These are phyloP conservation scores for Alloteropsis angusta DNA, from an alignment of 202 grass and related monocot species.

Conservation along the genomic window DNA sequence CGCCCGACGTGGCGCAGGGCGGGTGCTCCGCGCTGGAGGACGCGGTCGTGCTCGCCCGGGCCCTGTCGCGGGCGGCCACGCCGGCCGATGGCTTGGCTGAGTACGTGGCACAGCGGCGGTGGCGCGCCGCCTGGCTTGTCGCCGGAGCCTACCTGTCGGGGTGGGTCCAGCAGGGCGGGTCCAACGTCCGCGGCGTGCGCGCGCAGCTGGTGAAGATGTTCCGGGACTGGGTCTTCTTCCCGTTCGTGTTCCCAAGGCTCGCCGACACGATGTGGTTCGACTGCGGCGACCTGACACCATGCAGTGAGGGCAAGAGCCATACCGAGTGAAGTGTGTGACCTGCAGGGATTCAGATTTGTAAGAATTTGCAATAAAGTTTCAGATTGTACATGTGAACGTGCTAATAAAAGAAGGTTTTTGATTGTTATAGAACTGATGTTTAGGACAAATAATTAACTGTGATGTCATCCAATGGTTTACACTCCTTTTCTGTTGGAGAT, in stretches of 20 bases:
- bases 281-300: constrained; percentile 36
- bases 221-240: constrained; percentile 50
- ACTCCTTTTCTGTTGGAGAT: too few species aligned
- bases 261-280: constrained; percentile 23
- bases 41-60: constrained; percentile 41
- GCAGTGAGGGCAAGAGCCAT: neutral
- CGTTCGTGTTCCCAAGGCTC: constrained; percentile 40
- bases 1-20: constrained; percentile 54
- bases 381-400: too few species aligned
- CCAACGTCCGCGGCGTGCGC: constrained; percentile 5
- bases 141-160: constrained; percentile 33
- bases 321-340: neutral
- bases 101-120: constrained; percentile 26
- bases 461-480: too few species aligned
- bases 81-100: neutral
- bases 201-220: constrained; percentile 31
- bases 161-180: constrained; percentile 46
- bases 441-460: too few species aligned
- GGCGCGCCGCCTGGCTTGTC: constrained; percentile 39
- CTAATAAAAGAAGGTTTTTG: too few species aligned
- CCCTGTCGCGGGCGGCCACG: neutral
- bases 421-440: too few species aligned
- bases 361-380: too few species aligned
- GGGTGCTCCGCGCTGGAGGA: constrained; percentile 59
- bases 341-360: neutral